phyloP scores from a whole-genome alignment of 1,284 basidiomycete genomes.

The Erythrobasidium hasegawianum region DNA sequence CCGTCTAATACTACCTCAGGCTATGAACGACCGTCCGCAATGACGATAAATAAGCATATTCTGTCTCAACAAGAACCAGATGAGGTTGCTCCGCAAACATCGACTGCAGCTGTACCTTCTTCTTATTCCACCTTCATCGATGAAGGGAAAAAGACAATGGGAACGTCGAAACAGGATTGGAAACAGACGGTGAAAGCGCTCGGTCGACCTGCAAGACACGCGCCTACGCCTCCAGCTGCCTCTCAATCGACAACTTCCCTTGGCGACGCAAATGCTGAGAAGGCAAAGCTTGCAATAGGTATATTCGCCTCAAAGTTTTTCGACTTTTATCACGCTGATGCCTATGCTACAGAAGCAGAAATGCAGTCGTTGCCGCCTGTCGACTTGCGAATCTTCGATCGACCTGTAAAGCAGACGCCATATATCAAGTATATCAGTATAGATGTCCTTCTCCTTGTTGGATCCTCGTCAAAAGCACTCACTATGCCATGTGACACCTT shows the following conservation, averaged over 20 bases:
- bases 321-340: too few relatives aligned
- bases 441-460: slow-evolving; percentile 14
- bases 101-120: too few relatives aligned
- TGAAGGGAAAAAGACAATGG: background rate
- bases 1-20: background rate
- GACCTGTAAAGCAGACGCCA: background rate
- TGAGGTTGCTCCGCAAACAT: too few relatives aligned
- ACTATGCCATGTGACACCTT: slow-evolving; percentile 8
- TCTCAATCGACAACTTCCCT: too few relatives aligned
- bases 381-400: slow-evolving; percentile 1
- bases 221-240: slow-evolving; percentile 10
- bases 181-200: slow-evolving; percentile 21
- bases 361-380: background rate
- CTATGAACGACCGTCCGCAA: background rate
- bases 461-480: slow-evolving; percentile 2
- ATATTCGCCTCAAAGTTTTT: too few relatives aligned
- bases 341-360: too few relatives aligned
- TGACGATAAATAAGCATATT: background rate
- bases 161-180: slow-evolving; percentile 2
- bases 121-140: too few relatives aligned
- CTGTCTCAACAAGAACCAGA: too few relatives aligned
- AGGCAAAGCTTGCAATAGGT: too few relatives aligned
- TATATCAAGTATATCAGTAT: slow-evolving; percentile 22
- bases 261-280: too few relatives aligned
- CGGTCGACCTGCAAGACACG: slow-evolving; percentile 25